These are phyloP conservation scores for Eugenia klotzschiana DNA, from an alignment of 441 rosid species.

Conservation along the genomic window DNA sequence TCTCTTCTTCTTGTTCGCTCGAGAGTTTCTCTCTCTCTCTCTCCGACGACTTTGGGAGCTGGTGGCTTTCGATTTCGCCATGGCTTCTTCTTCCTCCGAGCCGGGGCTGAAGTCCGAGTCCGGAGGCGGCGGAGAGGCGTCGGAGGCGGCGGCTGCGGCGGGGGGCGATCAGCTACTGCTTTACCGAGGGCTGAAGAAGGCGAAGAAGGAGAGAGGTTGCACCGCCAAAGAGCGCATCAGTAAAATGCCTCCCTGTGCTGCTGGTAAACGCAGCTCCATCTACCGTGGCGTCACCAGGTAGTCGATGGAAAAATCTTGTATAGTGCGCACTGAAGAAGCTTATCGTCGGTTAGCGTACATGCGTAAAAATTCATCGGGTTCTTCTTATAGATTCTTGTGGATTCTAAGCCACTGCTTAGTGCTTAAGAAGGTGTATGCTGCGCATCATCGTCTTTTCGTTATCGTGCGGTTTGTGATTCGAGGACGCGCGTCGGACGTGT, in stretches of 20 bases:
- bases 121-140: constrained; percentile 12
- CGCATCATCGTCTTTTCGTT: background rate
- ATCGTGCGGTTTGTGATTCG: background rate
- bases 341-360: background rate
- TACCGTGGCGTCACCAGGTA: constrained; percentile 66
- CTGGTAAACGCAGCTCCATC: constrained; percentile 68
- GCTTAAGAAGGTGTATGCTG: background rate
- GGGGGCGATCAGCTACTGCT: constrained; percentile 65
- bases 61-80: constrained; percentile 1
- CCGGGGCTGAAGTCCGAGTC: constrained; percentile 47
- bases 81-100: constrained; percentile 85
- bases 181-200: constrained; percentile 70
- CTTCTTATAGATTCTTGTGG: background rate
- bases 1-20: background rate
- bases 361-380: background rate
- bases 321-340: background rate
- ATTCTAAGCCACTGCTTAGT: background rate
- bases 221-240: constrained; percentile 97
- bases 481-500: background rate
- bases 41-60: background rate
- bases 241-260: constrained; percentile 89
- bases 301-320: background rate
- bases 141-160: constrained; percentile 16
- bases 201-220: constrained; percentile 90
- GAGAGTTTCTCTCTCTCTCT: constrained; percentile 10